These are phyloP conservation scores for Phalaenopsis hybrid DNA, from an alignment of 116 monocot species.

Conservation along the genomic window DNA sequence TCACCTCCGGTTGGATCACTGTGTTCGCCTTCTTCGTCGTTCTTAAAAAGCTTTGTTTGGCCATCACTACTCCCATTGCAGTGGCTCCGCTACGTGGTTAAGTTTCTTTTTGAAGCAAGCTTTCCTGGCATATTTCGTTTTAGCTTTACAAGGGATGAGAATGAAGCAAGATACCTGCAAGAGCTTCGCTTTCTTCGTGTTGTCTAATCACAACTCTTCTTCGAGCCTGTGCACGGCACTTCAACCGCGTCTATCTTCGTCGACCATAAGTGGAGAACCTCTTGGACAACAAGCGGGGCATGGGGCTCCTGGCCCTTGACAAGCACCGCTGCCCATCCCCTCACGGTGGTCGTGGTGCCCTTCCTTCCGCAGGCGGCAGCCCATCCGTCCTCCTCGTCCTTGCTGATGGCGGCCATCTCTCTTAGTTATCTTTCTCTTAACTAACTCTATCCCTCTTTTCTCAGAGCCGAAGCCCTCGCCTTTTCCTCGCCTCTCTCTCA, in stretches of 20 bases:
- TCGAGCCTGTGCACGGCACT: conserved; percentile 5
- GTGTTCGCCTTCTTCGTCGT: no score
- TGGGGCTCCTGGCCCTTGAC: conserved; percentile 19
- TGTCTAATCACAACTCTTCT: conserved; percentile 33
- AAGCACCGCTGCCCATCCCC: conserved; percentile 36
- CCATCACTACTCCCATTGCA: no score
- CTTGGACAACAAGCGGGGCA: neutral
- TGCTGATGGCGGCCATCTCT: conserved; percentile 40
- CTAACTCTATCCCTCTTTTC: neutral
- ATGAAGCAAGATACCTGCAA: no score
- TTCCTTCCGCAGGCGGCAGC: conserved; percentile 54
- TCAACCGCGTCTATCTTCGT: neutral
- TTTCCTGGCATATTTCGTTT: no score
- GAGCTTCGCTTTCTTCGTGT: neutral
- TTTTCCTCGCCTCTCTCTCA: no score
- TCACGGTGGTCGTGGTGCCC: conserved; percentile 62
- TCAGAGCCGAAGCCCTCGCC: no score
- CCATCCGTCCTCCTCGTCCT: conserved; percentile 69
- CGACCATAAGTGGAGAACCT: conserved; percentile 12
- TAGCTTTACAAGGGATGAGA: no score
- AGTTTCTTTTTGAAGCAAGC: no score
- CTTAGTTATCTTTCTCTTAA: neutral
- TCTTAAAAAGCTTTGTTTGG: no score
- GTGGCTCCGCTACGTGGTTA: no score
- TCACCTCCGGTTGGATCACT: no score